Evolutionary conservation across 495 filamentous ascomycete genomes (phyloP).

Genomic region (Penicillium odoratum): DNA sequence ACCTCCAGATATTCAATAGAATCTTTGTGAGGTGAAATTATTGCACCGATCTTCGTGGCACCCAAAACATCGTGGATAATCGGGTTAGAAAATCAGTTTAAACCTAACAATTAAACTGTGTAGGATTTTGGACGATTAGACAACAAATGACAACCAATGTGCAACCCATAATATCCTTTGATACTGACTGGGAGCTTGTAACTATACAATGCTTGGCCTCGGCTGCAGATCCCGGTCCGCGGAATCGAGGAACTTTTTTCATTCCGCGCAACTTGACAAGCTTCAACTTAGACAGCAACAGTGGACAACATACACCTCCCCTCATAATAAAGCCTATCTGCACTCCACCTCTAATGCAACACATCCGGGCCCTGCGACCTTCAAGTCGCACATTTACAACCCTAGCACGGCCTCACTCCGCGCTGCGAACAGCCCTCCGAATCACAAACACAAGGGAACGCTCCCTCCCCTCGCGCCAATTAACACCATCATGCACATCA

Average conservation of each 20-base stretch:
- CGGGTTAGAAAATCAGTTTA: no score
- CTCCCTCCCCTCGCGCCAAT: background rate
- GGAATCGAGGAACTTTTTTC: conserved; percentile 11
- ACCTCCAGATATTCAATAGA: background rate
- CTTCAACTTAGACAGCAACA: background rate
- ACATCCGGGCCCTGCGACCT: conserved; percentile 14
- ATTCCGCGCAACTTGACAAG: background rate
- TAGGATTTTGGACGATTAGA: no score
- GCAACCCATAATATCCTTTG: no score
- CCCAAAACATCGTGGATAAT: no score
- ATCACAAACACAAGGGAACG: conserved; percentile 4
- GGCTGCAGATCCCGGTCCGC: conserved; percentile 23
- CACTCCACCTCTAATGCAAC: conserved; percentile 17
- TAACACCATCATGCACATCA: conserved; percentile 8
- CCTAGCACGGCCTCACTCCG: background rate
- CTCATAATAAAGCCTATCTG: background rate
- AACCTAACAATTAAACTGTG: no score
- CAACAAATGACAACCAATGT: no score
- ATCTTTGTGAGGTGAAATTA: background rate
- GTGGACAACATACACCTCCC: background rate
- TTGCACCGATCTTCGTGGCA: background rate
- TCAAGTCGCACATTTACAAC: conserved; percentile 13
- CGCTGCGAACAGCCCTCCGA: background rate
- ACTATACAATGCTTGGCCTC: background rate
- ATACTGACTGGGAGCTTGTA: background rate